Evolutionary conservation across 306 rosid genomes (phyloP).

Genomic region (Ceratonia siliqua): DNA sequence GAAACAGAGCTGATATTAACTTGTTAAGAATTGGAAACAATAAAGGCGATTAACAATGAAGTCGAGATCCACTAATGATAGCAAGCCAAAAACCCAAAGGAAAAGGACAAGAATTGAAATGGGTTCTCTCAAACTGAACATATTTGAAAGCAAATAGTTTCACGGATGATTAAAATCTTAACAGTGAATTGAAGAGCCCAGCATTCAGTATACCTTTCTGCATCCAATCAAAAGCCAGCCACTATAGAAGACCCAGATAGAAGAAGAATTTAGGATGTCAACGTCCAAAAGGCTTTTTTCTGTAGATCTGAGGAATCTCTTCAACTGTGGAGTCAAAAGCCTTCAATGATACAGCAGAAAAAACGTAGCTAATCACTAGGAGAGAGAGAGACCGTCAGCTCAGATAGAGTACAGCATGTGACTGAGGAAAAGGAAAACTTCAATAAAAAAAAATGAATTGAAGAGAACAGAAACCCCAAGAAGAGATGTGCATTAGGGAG

Average conservation of each 20-base stretch:
- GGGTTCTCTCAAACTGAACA: background rate
- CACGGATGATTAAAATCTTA: conserved; percentile 2
- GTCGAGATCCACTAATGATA: conserved; percentile 23
- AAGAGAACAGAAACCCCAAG: conserved; percentile 50
- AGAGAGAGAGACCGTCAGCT: conserved; percentile 39
- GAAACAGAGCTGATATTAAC: background rate
- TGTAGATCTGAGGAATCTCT: conserved; percentile 86
- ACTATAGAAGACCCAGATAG: conserved; percentile 24
- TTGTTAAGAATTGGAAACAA: background rate
- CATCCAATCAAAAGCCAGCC: conserved; percentile 35
- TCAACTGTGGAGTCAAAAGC: conserved; percentile 67
- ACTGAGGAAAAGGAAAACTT: conserved; percentile 42
- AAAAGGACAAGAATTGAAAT: background rate
- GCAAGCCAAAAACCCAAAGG: background rate
- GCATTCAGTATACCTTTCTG: conserved; percentile 45
- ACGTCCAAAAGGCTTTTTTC: conserved; percentile 40
- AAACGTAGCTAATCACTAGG: conserved; percentile 23
- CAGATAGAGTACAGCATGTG: conserved; percentile 40
- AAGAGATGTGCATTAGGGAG: conserved; percentile 69
- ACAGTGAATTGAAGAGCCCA: background rate
- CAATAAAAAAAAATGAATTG: conserved; percentile 7
- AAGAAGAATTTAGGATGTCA: conserved; percentile 52
- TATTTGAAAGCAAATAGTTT: background rate
- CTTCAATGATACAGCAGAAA: conserved; percentile 44
- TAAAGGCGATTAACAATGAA: conserved; percentile 10